phyloP scores from a whole-genome alignment of 805 yeast genomes.

The Isabelozyma rhagii region DNA sequence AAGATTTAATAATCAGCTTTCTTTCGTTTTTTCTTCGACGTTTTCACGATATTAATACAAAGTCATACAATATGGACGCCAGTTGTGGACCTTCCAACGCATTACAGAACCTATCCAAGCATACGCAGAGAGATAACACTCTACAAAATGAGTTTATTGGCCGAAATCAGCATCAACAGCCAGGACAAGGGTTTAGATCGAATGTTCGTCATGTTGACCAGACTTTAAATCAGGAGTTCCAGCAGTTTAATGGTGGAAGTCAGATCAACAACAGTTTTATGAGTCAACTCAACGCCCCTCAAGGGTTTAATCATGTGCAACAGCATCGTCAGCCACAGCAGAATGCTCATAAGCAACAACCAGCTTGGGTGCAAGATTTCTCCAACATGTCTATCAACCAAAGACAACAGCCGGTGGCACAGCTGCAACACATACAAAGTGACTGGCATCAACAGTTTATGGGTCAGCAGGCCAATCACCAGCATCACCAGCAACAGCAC shows the following conservation, averaged over 20 bases:
- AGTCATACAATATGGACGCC: constrained; percentile 23
- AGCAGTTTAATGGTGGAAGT: constrained; percentile 19
- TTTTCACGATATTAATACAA: neutral
- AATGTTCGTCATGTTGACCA: constrained; percentile 24
- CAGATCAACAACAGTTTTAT: neutral
- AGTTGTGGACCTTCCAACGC: constrained; percentile 48
- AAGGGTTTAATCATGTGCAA: constrained; percentile 8
- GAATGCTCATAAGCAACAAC: constrained; percentile 5
- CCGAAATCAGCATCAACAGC: constrained; percentile 3
- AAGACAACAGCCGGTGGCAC: constrained; percentile 2
- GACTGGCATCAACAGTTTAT: constrained; percentile 27
- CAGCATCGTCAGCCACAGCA: constrained; percentile 3
- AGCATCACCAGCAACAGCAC: constrained; percentile 6
- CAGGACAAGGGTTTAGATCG: constrained; percentile 10
- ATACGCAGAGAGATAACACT: constrained; percentile 39
- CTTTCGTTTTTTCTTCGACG: neutral
- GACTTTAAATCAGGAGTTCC: constrained; percentile 37
- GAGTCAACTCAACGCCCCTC: constrained; percentile 7
- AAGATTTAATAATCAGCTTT: neutral
- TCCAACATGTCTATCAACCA: constrained; percentile 16
- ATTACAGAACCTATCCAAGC: constrained; percentile 37
- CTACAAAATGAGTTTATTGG: constrained; percentile 29
- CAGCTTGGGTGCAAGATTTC: constrained; percentile 30
- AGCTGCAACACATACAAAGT: constrained; percentile 5
- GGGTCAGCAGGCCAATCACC: constrained; percentile 12